These are phyloP conservation scores for Calendula officinalis DNA, from an alignment of 129 eudicot genomes.

Conservation along the genomic window DNA sequence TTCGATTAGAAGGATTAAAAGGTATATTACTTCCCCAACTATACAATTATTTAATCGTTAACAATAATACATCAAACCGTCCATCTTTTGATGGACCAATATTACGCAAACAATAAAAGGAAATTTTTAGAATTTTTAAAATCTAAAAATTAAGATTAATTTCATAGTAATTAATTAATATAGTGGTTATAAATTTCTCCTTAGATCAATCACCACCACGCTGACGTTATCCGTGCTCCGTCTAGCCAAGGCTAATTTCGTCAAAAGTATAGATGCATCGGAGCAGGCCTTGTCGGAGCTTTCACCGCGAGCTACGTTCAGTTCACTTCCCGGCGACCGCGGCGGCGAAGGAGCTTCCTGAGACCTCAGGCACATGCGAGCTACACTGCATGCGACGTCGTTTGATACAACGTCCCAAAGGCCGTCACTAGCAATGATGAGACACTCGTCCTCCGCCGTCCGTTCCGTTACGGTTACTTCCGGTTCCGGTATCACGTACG, in stretches of 20 bases:
- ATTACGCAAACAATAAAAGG: neutral
- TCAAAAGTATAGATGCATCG: constrained; percentile 85
- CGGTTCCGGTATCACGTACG: constrained; percentile 90
- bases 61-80: constrained; percentile 10
- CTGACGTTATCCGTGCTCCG: constrained; percentile 84
- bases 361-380: constrained; percentile 73
- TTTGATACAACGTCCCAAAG: constrained; percentile 96
- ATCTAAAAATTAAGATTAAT: neutral
- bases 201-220: constrained; percentile 81
- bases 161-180: too few relatives aligned
- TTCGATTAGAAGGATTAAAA: neutral
- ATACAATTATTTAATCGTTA: constrained; percentile 17
- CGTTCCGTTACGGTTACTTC: constrained; percentile 91
- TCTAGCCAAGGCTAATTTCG: constrained; percentile 90
- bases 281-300: constrained; percentile 90
- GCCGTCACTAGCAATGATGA: constrained; percentile 87
- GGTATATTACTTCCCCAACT: constrained; percentile 13
- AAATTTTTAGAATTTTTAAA: neutral
- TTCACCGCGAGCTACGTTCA: constrained; percentile 44
- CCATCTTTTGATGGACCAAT: neutral
- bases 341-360: constrained; percentile 52
- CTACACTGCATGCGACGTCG: constrained; percentile 85
- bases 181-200: constrained; percentile 28
- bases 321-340: constrained; percentile 50
- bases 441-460: constrained; percentile 65